Conservation (phyloP, 352 stramenopile species). For the Pythium coloratum region DNA sequence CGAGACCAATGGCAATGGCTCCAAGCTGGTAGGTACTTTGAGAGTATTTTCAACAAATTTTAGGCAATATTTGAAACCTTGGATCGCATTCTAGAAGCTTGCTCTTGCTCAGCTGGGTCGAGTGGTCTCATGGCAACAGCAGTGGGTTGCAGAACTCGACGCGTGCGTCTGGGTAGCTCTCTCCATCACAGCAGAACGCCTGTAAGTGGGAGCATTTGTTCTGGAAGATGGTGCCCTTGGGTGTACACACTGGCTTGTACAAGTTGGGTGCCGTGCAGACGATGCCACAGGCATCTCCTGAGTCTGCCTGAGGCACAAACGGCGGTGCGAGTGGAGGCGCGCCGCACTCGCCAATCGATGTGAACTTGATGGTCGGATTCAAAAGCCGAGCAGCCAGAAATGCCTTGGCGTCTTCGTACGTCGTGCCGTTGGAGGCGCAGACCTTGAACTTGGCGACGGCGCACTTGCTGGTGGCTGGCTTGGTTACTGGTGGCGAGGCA, state of each 20-base stretch:
- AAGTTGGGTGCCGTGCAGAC: constrained; percentile 1
- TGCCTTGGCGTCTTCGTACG: constrained; percentile 1
- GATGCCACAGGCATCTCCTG: constrained; percentile 9
- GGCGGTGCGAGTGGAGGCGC: neutral
- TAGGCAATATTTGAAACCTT: no score
- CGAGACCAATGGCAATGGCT: no score
- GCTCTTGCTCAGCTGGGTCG: neutral
- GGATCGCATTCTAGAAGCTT: no score
- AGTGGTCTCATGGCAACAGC: neutral
- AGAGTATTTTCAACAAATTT: no score
- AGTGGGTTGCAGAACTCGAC: constrained; percentile 9
- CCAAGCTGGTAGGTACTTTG: no score
- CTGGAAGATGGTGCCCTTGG: constrained; percentile 36
- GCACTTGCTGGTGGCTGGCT: neutral
- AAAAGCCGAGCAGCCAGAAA: neutral
- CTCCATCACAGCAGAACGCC: constrained; percentile 8
- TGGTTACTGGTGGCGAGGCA: neutral
- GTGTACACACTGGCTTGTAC: constrained; percentile 36
- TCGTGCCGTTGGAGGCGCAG: neutral
- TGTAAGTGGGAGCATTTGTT: constrained; percentile 32
- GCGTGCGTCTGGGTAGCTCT: neutral
- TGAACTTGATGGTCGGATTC: neutral
- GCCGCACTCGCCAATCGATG: neutral
- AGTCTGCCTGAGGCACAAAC: neutral
- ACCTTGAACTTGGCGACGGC: constrained; percentile 1